A percentile compares a stretch with the other conserved stretches of the same genome.
Conservation (phyloP, 2,329 filamentous ascomycete species). For the Hypoxylon sp. region DNA sequence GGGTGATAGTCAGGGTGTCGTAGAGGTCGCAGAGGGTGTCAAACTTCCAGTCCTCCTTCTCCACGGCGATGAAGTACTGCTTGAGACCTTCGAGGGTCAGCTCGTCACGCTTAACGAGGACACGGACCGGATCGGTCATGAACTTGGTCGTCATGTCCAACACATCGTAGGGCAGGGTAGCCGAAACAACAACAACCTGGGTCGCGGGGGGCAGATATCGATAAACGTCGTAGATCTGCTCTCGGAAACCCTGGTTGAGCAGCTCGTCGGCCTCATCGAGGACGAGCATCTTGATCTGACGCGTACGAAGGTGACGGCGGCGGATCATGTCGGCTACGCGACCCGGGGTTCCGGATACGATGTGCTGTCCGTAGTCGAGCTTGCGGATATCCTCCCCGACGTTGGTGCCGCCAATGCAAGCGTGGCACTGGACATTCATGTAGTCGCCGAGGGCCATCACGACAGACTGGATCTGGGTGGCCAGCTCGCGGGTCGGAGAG, state of each 20-base stretch:
- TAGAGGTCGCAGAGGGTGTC: constrained; percentile 98
- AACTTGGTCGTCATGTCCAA: constrained; percentile 99
- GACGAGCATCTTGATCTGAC: constrained; percentile 71
- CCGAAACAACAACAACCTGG: constrained; percentile 97
- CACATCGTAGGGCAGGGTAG: constrained; percentile 96
- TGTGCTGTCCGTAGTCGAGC: constrained; percentile 96
- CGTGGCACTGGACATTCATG: constrained; percentile 99
- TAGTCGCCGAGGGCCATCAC: constrained; percentile 99
- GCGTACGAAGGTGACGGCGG: constrained; percentile 63
- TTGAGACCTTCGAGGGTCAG: constrained; percentile 96
- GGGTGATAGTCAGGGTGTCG: constrained; percentile 97
- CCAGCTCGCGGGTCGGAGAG: constrained; percentile 94
- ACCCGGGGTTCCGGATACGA: constrained; percentile 96
- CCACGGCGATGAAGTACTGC: constrained; percentile 98
- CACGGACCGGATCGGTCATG: constrained; percentile 97
- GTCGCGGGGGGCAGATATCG: constrained; percentile 95
- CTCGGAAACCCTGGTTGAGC: constrained; percentile 92
- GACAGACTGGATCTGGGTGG: constrained; percentile 97
- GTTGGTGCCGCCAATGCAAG: constrained; percentile 97
- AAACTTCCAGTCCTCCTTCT: constrained; percentile 99
- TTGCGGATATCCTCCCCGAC: constrained; percentile 98
- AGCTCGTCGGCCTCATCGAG: constrained; percentile 69
- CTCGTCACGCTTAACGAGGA: constrained; percentile 98
- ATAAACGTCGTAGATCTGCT: constrained; percentile 99
- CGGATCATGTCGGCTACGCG: constrained; percentile 78